A percentile compares a stretch with the other conserved stretches of the same genome.
Evolutionary conservation across 2,329 filamentous ascomycete genomes (phyloP).

Genomic region (Amylocarpus encephaloides): DNA sequence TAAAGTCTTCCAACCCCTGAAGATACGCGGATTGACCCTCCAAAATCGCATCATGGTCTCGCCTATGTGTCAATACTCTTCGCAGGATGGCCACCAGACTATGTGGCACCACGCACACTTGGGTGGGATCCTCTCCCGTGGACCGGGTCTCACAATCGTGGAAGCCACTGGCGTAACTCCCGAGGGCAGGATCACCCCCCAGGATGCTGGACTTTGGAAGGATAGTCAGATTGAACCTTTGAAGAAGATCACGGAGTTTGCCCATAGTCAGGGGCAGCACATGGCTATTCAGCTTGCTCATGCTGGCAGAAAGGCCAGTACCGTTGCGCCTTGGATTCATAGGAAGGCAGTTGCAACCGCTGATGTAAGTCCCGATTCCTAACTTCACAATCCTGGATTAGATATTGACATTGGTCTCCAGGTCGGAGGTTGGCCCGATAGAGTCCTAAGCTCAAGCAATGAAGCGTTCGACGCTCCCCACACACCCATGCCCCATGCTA

Average conservation of each 20-base stretch:
- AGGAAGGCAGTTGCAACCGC: slow-evolving; percentile 42
- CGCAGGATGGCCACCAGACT: slow-evolving; percentile 64
- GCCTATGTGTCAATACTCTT: slow-evolving; percentile 60
- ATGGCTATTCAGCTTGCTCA: slow-evolving; percentile 63
- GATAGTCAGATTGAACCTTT: slow-evolving; percentile 31
- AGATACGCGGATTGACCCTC: slow-evolving; percentile 42
- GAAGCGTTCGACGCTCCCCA: slow-evolving; percentile 55
- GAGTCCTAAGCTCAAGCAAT: slow-evolving; percentile 45
- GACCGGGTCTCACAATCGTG: slow-evolving; percentile 16
- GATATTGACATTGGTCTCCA: slow-evolving; percentile 15
- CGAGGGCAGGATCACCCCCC: slow-evolving; percentile 23
- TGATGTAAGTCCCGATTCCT: slow-evolving; percentile 30
- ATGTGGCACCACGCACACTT: slow-evolving; percentile 73
- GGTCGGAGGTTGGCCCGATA: slow-evolving; percentile 49
- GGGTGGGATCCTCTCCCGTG: slow-evolving; percentile 57
- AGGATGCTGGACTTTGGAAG: slow-evolving; percentile 26
- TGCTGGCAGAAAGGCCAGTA: slow-evolving; percentile 43
- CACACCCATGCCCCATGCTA: slow-evolving; percentile 55
- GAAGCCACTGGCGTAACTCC: slow-evolving; percentile 24
- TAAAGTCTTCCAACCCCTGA: slow-evolving; percentile 37
- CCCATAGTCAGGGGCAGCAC: slow-evolving; percentile 47
- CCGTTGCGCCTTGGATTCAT: slow-evolving; percentile 49
- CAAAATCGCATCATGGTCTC: slow-evolving; percentile 59
- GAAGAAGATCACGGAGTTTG: slow-evolving; percentile 33
- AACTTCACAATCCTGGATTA: not conserved